Evolutionary conservation across 2,329 filamentous ascomycete species (phyloP), one percentile per base, ranked within the genome.

Genomic region (Venturia nashicola): DNA sequence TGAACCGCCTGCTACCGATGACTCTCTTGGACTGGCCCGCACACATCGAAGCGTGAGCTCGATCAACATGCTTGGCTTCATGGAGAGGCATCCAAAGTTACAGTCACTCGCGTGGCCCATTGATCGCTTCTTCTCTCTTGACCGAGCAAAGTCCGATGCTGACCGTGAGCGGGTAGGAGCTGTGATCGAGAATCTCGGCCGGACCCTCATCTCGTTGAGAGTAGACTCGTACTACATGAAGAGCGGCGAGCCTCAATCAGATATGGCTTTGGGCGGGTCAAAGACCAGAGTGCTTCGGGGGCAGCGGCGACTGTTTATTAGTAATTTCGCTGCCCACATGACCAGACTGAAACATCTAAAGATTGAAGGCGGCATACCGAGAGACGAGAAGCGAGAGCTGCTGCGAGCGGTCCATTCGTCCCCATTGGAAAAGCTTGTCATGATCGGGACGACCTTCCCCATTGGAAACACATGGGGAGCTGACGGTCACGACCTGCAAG

Each of bases 81-180:
- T 80, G 67, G 78, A 79, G 66, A 71, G 72, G 12, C 78, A 80
- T 63, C 68, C 70, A 0, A 76, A 76, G 23, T 68, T 80, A 14
- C 70, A 75, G 61, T 79, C 76, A 61, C 70, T 80, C 16, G 76
- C 75, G 5, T 80, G 77, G 78, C 77, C 77, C 0, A 72, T 79
- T 65, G 75, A 77, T 55, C 71, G 71, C n/a, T 77, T 80, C 69
- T 80, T 78, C 67, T 71, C 70, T 9, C 70, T 73, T 40, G 59
- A 44, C 66, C 70, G 2, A 68, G 69, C 11, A n/a, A 68, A 18
- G 69, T 72, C 3, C 67, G 72, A 3, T 65, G 67, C 16, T 46
- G 62, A 60, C 66, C 59, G 40, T 34, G 42, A 61, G 5, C 66
- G 72, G 27, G 68, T 71, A 2, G 64, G 68, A 2, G 63, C 61